Evolutionary conservation across 2,329 filamentous ascomycete species (phyloP), one percentile per base, ranked within the genome.

Genomic region (Venturia aucupariae): DNA sequence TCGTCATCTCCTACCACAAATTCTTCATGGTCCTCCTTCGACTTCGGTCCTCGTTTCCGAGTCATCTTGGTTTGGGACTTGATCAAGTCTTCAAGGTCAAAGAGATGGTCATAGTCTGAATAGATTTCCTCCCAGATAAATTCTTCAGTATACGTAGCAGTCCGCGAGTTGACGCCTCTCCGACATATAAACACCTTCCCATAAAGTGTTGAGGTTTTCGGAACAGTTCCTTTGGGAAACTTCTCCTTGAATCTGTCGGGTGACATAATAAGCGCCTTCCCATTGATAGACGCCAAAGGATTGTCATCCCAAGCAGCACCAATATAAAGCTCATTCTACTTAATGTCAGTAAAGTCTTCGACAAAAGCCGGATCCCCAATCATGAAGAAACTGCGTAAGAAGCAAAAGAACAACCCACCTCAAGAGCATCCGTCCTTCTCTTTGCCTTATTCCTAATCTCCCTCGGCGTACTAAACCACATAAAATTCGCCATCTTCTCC

Each of bases 391-490:
- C 35, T 8, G 35, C 35, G 42, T 35, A 41, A 42, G 19, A 24
- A 51, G 27, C 22, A 17, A 8, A 13, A 44, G 17, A 44, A 46
- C 38, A 61, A 70, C 77, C 65, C 78, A 89, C 86, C 72, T 84
- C 84, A 62, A 95, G 75, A 66, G 85, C 90, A 75, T 99, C 94
- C 15, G 80, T 82, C 71, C 91, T 82, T 77, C 94, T 96, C 77
- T 90, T 93, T 65, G 86, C 84, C 72, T 87, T 89, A 70, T 90
- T 94, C 35, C 88, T 85, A 66, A 97, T 90, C 76, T 97, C 93
- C 71, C 89, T 90, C 70, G 96, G 90, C 0, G 90, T 91, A 0
- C 90, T 92, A 73, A 99, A 97, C 94, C 94, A 99, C 82, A 97
- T 88, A 72, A 99, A 94, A 67, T 88, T 89, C 64, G 90, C 93